Evolutionary conservation across 2,329 filamentous ascomycete genomes (phyloP), one percentile per base, ranked within the genome.

Genomic region (Penicillium sp.): DNA sequence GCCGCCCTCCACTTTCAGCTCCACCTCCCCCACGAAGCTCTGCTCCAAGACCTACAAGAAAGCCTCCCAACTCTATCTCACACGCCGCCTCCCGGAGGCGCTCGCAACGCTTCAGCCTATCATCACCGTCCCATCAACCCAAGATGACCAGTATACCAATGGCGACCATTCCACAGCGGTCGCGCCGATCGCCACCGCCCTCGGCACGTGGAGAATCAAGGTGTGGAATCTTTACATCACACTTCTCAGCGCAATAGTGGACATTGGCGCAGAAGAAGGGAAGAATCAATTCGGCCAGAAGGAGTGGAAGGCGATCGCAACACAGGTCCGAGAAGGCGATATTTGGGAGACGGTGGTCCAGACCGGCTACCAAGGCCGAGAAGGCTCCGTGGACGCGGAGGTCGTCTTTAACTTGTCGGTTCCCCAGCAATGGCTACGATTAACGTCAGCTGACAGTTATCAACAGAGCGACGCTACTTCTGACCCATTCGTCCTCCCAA

Each of bases 171-270:
- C 75, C 33, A 67, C 70, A 20, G 49, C 65, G 41, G 72, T 79
- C 18, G 84, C 88, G 18, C 87, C 89, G 4, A 81, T 96, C 37
- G 84, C 87, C 38, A 80, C 77, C 48, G 88, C 88, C 37, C 90
- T 86, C 28, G 81, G 85, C 51, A 86, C 83, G 20, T 93, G 87
- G 41, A 77, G 90, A 51, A 85, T 95, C 65, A 98, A 97, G 68
- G 85, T 97, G 49, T 98, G 93, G 93, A 95, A 89, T 65, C 77
- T 98, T 57, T 98, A 97, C 64, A 78, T 97, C 51, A 95, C 90
- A 13, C 84, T 96, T 35, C 75, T 97, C 48, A 95, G 96, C 70
- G 86, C 88, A 26, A 85, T 96, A 49, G 75, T 94, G 23, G 91
- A 97, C 59, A 75, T 97, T 60, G 88, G 89, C 40, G 76, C 86